Base-by-base conservation (phyloP, 2,329 filamentous ascomycete genomes). In the Fusarium cyanostomum region DNA sequence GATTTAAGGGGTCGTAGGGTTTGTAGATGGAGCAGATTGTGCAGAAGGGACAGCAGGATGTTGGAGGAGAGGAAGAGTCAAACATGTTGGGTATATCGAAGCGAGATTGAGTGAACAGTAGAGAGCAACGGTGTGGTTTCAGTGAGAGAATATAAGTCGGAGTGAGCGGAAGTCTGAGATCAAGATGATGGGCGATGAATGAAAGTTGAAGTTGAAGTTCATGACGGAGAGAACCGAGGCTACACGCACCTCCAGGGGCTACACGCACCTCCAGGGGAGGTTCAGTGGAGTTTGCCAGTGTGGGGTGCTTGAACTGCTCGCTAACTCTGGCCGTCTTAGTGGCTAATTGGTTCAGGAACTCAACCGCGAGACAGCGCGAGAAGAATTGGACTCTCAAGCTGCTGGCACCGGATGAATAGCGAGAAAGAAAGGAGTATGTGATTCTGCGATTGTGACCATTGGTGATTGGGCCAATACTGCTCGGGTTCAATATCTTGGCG, bases 41-140 rank as follows among this genome's bases (percentile, higher is more conserved):
- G 80, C 88, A 90, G 73, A 90, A 90, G 8, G 88, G 85, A 65
- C 88, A 90, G 34, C 73, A 68, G 21, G 73, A 71, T 33, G 69
- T 66, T 43, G 72, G 58, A n/a, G 75, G 71, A 24, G 74, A 51
- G 3, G 73, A 74, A 16, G 76, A 74, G 60, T 80, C 78, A 67
- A 80, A 80, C 64, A 72, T 70, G 59, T 44, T 16, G 5, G 53
- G 18, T 27, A n/a, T 21, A 21, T 6, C 21, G 21, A 21, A 21
- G 21, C 21, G 21, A 21, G 21, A 21, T 6, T 21, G 21, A 6
- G 21, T 21, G 6, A 21, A 21, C 4, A 4, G 21, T 31, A 7
- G 34, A 16, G 16, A 5, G 42, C 33, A 21, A 2, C 28, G 21
- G 8, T 41, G 30, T 7, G 10, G 8, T 27, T 12, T 28, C 10